A percentile compares a stretch with the other conserved stretches of the same genome.
phyloP scores from a whole-genome alignment of 352 stramenopile genomes.

The Globisporangium megalacanthum region DNA sequence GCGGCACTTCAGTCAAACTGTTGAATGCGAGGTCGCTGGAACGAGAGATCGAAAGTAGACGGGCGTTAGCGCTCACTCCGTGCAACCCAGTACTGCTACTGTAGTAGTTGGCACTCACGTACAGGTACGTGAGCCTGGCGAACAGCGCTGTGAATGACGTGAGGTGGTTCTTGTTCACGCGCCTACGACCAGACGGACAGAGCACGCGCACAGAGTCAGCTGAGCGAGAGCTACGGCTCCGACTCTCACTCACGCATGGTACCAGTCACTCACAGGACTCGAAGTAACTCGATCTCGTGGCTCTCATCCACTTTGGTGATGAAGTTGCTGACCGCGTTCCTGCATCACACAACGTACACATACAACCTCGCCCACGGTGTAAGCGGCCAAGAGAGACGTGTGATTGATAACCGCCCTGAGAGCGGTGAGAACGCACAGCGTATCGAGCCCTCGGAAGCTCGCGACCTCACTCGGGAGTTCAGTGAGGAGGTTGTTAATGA shows the following conservation, averaged over 20 bases:
- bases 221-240: too few relatives aligned
- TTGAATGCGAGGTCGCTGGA: constrained; percentile 7
- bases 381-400: not conserved
- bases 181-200: not conserved
- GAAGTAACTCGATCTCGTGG: not conserved
- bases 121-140: constrained; percentile 2
- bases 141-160: constrained; percentile 2
- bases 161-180: not conserved
- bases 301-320: constrained; percentile 3
- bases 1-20: not conserved
- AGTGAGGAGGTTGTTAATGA: not conserved
- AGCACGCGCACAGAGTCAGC: not conserved
- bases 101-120: not conserved
- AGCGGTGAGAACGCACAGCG: not conserved
- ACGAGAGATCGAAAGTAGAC: not conserved
- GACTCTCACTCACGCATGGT: not conserved
- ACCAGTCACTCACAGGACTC: not conserved
- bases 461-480: not conserved
- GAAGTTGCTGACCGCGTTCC: not conserved
- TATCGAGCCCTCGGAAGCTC: not conserved
- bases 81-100: not conserved
- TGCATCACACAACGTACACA: not conserved
- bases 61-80: not conserved
- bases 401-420: not conserved
- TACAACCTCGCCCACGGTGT: not conserved